phyloP scores from a whole-genome alignment of 2,329 filamentous ascomycete genomes.

The Aspergillus quadricinctus region DNA sequence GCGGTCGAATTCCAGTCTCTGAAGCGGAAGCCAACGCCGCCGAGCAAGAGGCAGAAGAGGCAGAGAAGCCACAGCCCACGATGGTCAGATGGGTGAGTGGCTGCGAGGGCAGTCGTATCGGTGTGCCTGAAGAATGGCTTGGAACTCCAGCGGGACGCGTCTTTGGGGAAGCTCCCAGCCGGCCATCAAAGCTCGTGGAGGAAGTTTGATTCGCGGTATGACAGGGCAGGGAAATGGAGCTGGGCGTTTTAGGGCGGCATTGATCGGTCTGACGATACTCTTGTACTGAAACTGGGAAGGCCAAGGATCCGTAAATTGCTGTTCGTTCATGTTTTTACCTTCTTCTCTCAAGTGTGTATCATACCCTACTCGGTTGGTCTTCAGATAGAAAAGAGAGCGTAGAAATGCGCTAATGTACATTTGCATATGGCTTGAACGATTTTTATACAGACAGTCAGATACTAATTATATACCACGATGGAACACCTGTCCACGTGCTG shows the following conservation, averaged over 20 bases:
- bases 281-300: not conserved
- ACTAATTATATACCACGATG: not conserved
- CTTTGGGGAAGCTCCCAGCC: constrained; percentile 28
- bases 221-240: constrained; percentile 10
- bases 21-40: constrained; percentile 42
- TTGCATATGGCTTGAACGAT: not conserved
- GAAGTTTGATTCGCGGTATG: constrained; percentile 26
- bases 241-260: constrained; percentile 14
- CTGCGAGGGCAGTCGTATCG: constrained; percentile 37
- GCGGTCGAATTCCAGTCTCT: constrained; percentile 45
- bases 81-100: constrained; percentile 45
- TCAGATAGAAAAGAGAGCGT: not conserved
- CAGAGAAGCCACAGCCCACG: constrained; percentile 39
- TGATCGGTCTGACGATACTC: not conserved
- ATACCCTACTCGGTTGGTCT: not conserved
- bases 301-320: not conserved
- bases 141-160: constrained; percentile 39
- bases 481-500: not conserved
- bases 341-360: not conserved
- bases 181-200: constrained; percentile 33
- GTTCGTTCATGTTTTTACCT: not conserved
- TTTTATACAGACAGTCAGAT: not conserved
- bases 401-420: not conserved
- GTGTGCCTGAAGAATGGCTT: constrained; percentile 47
- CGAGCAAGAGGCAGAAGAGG: constrained; percentile 34